Conservation (phyloP, 202 grass and related monocot genomes). For the Eragrostis tef region DNA sequence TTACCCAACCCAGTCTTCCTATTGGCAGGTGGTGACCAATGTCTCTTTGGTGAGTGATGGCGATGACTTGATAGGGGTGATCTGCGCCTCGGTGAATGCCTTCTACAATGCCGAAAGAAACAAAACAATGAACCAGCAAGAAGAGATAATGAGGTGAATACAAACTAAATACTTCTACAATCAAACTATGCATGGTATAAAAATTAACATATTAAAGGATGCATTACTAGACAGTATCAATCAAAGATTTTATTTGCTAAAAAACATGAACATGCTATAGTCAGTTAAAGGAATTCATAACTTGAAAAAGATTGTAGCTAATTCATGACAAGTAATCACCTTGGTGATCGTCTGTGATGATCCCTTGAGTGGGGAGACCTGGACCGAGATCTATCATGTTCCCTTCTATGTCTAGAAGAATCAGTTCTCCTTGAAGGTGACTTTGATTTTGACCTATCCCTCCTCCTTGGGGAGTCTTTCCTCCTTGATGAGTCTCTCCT, state of each 20-base stretch:
- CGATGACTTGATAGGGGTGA: conserved; percentile 59
- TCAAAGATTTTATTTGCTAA: conserved; percentile 16
- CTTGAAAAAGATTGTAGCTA: conserved; percentile 14
- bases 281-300: conserved; percentile 28
- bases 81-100: conserved; percentile 71
- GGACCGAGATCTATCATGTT: conserved; percentile 64
- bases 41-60: conserved; percentile 63
- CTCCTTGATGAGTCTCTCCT: conserved; percentile 48
- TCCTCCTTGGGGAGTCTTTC: conserved; percentile 52
- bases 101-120: conserved; percentile 52
- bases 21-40: conserved; percentile 82
- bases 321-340: conserved; percentile 51
- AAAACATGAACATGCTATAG: conserved; percentile 1
- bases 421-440: conserved; percentile 63
- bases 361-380: conserved; percentile 63
- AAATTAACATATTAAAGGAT: conserved; percentile 30
- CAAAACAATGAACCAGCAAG: conserved; percentile 24
- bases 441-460: conserved; percentile 64
- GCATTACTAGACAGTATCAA: conserved; percentile 10
- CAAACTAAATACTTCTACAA: conserved; percentile 21
- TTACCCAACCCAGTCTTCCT: conserved; percentile 81
- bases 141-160: conserved; percentile 9
- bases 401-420: conserved; percentile 59
- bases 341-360: conserved; percentile 65
- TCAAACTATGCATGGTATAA: not conserved